phyloP scores from a whole-genome alignment of 257 asterid genomes.

The Eustoma russellianum region DNA sequence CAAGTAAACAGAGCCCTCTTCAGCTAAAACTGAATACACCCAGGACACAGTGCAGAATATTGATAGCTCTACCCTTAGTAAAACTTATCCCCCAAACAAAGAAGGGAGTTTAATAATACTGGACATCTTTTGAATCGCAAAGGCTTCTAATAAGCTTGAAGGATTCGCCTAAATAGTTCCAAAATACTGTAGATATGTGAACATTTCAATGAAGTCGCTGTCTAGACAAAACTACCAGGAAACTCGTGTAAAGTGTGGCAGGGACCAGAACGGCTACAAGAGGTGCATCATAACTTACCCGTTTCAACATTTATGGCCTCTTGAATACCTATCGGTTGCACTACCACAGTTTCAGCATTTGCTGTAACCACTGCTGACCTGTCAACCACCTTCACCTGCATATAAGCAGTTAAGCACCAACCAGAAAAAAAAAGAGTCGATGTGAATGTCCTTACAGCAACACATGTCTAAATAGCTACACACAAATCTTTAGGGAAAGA shows the following conservation, averaged over 20 bases:
- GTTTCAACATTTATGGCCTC: slow-evolving; percentile 65
- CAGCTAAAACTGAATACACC: too few relatives aligned
- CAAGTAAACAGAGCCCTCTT: too few relatives aligned
- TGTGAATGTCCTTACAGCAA: too few relatives aligned
- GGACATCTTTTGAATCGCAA: too few relatives aligned
- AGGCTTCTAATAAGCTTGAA: too few relatives aligned
- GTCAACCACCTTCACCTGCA: slow-evolving; percentile 80
- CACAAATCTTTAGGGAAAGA: too few relatives aligned
- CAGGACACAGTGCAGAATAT: too few relatives aligned
- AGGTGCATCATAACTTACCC: slow-evolving; percentile 26
- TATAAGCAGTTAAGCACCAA: slow-evolving; percentile 6
- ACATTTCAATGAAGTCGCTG: not conserved
- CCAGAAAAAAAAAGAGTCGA: slow-evolving; percentile 2
- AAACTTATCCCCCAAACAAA: too few relatives aligned
- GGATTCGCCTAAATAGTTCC: too few relatives aligned
- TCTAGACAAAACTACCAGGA: not conserved
- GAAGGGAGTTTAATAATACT: too few relatives aligned
- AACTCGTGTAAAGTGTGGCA: not conserved
- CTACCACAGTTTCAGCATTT: slow-evolving; percentile 75
- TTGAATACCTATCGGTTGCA: slow-evolving; percentile 66
- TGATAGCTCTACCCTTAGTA: too few relatives aligned
- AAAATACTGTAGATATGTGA: not conserved
- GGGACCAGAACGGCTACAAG: not conserved
- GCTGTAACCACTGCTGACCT: slow-evolving; percentile 58
- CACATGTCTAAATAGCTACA: too few relatives aligned